A percentile compares a stretch with the other conserved stretches of the same genome.
phyloP scores from a whole-genome alignment of 371 early-diverging fungal genomes.

The Syncephalis plumigaleata region DNA sequence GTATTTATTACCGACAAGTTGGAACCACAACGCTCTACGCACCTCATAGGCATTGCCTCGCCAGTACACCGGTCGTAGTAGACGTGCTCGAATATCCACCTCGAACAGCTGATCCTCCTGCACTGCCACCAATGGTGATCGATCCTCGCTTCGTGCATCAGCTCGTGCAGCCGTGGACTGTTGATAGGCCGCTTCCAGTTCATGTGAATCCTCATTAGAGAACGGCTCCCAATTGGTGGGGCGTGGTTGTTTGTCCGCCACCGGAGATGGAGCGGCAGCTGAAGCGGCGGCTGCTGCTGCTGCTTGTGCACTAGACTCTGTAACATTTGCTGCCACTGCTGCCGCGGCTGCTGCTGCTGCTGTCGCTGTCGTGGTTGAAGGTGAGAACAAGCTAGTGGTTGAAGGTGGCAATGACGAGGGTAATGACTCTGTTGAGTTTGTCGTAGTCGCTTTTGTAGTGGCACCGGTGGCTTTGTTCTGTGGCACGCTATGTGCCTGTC shows the following conservation, averaged over 20 bases:
- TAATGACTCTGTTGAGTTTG: background rate
- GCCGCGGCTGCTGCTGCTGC: no score
- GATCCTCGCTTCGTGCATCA: background rate
- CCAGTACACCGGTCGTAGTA: slow-evolving; percentile 40
- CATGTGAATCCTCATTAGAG: slow-evolving; percentile 31
- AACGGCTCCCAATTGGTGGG: slow-evolving; percentile 37
- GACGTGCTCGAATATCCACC: slow-evolving; percentile 39
- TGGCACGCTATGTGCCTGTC: no score
- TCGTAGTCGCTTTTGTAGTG: background rate
- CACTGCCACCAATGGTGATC: slow-evolving; percentile 8
- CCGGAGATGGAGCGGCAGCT: slow-evolving; percentile 4
- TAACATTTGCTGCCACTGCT: no score
- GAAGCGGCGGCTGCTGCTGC: background rate
- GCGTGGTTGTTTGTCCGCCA: slow-evolving; percentile 2
- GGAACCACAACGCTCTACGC: slow-evolving; percentile 71
- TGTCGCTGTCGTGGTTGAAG: no score
- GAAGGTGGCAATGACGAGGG: background rate
- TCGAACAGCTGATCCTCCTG: slow-evolving; percentile 63
- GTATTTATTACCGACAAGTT: slow-evolving; percentile 37
- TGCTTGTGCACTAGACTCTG: slow-evolving; percentile 1
- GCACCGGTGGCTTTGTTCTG: background rate
- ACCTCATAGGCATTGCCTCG: slow-evolving; percentile 62
- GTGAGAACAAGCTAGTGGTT: background rate
- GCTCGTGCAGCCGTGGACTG: background rate
- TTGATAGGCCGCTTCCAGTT: slow-evolving; percentile 31